A percentile compares a stretch with the other conserved stretches of the same genome.
Conservation (phyloP, 306 rosid species). For the Inga leiocalycina region DNA sequence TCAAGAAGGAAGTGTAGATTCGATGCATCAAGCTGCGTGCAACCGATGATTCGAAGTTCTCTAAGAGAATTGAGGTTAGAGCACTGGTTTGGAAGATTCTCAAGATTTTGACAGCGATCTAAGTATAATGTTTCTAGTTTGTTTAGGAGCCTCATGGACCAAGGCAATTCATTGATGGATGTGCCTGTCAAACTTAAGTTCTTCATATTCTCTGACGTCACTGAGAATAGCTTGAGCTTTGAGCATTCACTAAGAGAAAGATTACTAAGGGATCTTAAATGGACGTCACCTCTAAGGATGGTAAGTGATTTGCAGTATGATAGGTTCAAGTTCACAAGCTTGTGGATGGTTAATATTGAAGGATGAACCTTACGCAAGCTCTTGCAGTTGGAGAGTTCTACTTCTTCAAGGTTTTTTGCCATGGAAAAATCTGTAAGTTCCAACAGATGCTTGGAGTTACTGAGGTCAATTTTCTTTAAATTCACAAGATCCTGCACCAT, state of each 20-base stretch:
- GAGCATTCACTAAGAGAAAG: background rate
- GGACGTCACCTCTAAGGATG: background rate
- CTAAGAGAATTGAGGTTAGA: background rate
- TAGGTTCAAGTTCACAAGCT: background rate
- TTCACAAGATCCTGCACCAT: constrained; percentile 6
- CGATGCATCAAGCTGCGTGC: constrained; percentile 3
- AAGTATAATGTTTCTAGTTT: background rate
- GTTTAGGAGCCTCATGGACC: background rate
- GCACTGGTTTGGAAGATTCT: background rate
- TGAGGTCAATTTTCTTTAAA: constrained; percentile 5
- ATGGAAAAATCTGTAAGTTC: constrained; percentile 14
- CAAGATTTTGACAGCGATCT: background rate
- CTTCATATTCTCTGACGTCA: constrained; percentile 3
- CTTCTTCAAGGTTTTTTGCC: constrained; percentile 11
- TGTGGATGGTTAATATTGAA: background rate
- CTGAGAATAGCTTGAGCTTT: constrained; percentile 8
- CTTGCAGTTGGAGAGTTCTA: background rate
- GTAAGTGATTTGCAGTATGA: background rate
- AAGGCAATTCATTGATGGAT: background rate
- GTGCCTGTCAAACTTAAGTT: background rate
- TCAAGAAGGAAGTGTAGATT: background rate
- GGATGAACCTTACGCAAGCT: constrained; percentile 4
- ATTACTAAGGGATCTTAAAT: background rate
- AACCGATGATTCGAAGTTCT: background rate
- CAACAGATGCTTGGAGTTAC: background rate